Percentiles rank a stretch among this genome's conserved stretches.
Conservation (phyloP, 2,329 filamentous ascomycete species). For the Colletotrichum somersetense region DNA sequence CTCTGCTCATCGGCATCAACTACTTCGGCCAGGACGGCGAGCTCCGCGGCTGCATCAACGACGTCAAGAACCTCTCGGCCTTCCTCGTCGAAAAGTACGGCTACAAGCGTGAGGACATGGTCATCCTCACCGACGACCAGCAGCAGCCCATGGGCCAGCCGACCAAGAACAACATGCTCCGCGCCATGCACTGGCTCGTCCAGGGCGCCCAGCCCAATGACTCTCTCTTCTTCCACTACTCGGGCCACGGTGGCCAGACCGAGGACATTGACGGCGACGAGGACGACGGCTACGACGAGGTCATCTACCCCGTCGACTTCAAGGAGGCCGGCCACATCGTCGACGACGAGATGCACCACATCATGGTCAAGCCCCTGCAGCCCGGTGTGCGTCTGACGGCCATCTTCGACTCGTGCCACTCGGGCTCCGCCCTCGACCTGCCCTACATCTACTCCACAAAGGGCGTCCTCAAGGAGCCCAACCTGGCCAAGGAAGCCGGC, state of each 20-base stretch:
- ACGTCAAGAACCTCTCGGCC: slow-evolving; percentile 80
- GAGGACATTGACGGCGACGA: slow-evolving; percentile 81
- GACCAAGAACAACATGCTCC: slow-evolving; percentile 80
- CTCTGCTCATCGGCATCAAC: slow-evolving; percentile 83
- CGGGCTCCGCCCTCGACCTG: slow-evolving; percentile 80
- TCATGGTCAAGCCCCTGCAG: slow-evolving; percentile 81
- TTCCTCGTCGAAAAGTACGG: slow-evolving; percentile 77
- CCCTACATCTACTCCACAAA: slow-evolving; percentile 86
- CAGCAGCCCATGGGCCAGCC: slow-evolving; percentile 77
- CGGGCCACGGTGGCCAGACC: slow-evolving; percentile 82
- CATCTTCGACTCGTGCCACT: slow-evolving; percentile 87
- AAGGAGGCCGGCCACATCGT: slow-evolving; percentile 77
- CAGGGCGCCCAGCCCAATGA: slow-evolving; percentile 79
- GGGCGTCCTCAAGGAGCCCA: slow-evolving; percentile 84
- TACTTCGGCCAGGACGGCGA: slow-evolving; percentile 81
- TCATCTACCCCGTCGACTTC: slow-evolving; percentile 84
- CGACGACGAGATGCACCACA: slow-evolving; percentile 82
- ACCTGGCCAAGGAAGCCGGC: slow-evolving; percentile 83
- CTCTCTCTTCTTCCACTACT: slow-evolving; percentile 83
- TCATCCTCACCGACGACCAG: slow-evolving; percentile 82
- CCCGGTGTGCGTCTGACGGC: slow-evolving; percentile 87
- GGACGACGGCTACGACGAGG: slow-evolving; percentile 82
- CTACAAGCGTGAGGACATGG: slow-evolving; percentile 85
- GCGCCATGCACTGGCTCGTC: slow-evolving; percentile 83
- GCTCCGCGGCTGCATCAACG: slow-evolving; percentile 84